Conservation (phyloP, 2,329 filamentous ascomycete genomes). For the Daldinia eschscholtzii region DNA sequence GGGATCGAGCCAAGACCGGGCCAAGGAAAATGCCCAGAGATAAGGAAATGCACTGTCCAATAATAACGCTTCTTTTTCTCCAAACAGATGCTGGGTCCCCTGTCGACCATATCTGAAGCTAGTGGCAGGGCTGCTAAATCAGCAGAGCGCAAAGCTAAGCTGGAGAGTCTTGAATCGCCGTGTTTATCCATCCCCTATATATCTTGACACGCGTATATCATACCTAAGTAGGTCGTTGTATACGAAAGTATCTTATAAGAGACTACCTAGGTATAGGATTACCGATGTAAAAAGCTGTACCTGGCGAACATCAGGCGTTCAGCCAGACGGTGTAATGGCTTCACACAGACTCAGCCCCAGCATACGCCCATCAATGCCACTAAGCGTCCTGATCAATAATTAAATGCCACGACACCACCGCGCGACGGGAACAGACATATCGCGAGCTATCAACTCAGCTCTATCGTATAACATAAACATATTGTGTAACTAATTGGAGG, state of each 20-base stretch:
- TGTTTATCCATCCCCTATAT: neutral
- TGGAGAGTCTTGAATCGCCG: neutral
- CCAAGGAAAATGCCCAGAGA: constrained; percentile 43
- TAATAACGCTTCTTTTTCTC: constrained; percentile 14
- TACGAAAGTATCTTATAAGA: neutral
- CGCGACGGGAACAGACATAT: constrained; percentile 19
- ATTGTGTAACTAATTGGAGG: constrained; percentile 28
- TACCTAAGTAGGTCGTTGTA: neutral
- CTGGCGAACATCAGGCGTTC: neutral
- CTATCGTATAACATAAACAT: constrained; percentile 27
- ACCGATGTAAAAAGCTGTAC: neutral
- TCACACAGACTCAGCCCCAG: neutral
- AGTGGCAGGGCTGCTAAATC: constrained; percentile 35
- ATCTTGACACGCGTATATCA: neutral
- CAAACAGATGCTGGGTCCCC: constrained; percentile 25
- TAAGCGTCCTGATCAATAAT: neutral
- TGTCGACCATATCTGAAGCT: constrained; percentile 37
- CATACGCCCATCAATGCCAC: neutral
- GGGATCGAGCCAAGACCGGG: constrained; percentile 36
- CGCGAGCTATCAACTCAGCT: constrained; percentile 5
- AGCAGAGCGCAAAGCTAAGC: constrained; percentile 23
- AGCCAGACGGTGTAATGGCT: neutral
- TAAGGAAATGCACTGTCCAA: constrained; percentile 40
- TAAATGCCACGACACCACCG: constrained; percentile 6
- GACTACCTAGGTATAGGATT: neutral